Evolutionary conservation across 192 early-diverging fungal species (phyloP).

Genomic region (Linnemannia zychae): DNA sequence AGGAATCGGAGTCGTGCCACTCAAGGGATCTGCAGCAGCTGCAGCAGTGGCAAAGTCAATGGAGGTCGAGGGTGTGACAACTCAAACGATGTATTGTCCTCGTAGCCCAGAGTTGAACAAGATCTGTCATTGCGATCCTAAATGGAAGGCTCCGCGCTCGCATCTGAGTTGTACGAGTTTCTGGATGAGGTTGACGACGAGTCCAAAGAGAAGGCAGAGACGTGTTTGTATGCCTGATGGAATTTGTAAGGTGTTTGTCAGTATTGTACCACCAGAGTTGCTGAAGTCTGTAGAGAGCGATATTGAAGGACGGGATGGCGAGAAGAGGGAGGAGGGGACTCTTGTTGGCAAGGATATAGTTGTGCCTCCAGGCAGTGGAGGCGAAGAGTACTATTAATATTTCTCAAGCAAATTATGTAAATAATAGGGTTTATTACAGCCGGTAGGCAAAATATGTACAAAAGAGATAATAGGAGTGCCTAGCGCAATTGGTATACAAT

Average conservation of each 20-base stretch:
- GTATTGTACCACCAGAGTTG: not conserved
- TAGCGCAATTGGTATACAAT: slow-evolving; percentile 6
- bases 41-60: not conserved
- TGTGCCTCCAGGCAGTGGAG: not conserved
- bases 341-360: not conserved
- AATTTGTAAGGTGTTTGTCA: slow-evolving; percentile 25
- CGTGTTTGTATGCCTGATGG: slow-evolving; percentile 18
- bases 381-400: not conserved
- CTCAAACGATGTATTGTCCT: slow-evolving; percentile 17
- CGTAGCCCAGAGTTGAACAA: not conserved
- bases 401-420: too few relatives aligned
- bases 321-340: not conserved
- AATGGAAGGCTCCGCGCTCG: not conserved
- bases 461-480: not conserved
- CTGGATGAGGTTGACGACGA: slow-evolving; percentile 28
- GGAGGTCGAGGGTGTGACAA: not conserved
- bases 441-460: not conserved
- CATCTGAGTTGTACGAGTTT: slow-evolving; percentile 39
- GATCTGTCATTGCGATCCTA: slow-evolving; percentile 28
- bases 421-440: too few relatives aligned
- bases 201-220: slow-evolving; percentile 16
- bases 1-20: not conserved
- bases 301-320: too few relatives aligned
- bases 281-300: not conserved
- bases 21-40: not conserved